Conservation (phyloP, 2,329 filamentous ascomycete species). For the Ophiostoma ips region DNA sequence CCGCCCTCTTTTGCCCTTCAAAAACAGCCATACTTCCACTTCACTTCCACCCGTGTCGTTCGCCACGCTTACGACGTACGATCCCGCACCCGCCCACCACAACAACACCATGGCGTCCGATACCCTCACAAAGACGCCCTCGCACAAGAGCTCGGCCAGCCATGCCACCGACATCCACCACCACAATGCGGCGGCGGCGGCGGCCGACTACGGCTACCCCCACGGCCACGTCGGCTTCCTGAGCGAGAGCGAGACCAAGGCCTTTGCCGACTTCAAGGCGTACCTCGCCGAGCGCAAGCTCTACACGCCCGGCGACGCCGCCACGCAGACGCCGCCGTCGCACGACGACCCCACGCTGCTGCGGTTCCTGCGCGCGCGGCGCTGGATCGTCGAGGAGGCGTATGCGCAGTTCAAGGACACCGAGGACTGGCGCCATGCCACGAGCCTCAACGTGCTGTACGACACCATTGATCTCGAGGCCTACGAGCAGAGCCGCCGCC, state of each 20-base stretch:
- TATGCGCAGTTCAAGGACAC: slow-evolving; percentile 76
- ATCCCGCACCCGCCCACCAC: neutral
- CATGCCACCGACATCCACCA: neutral
- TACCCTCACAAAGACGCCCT: slow-evolving; percentile 5
- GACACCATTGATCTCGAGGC: slow-evolving; percentile 73
- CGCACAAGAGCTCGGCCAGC: slow-evolving; percentile 4
- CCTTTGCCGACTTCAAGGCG: slow-evolving; percentile 58
- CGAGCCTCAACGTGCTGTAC: slow-evolving; percentile 67
- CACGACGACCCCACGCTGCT: slow-evolving; percentile 64
- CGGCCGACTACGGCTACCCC: slow-evolving; percentile 41
- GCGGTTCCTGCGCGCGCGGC: slow-evolving; percentile 76
- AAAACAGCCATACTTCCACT: neutral
- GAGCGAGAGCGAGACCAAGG: slow-evolving; percentile 49
- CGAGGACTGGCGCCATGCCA: slow-evolving; percentile 72
- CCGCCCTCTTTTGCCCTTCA: neutral
- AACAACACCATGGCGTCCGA: neutral
- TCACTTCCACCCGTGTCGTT: neutral
- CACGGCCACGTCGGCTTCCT: slow-evolving; percentile 72
- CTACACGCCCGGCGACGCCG: slow-evolving; percentile 33
- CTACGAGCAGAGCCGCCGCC: slow-evolving; percentile 63
- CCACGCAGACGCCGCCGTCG: slow-evolving; percentile 33
- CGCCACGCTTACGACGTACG: no score
- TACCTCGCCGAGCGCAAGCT: slow-evolving; percentile 50
- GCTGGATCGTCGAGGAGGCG: slow-evolving; percentile 65
- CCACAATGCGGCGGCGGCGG: slow-evolving; percentile 13